Evolutionary conservation across 129 eudicot genomes (phyloP), one percentile per base, ranked within the genome.

Genomic region (Scalesia atractyloides): DNA sequence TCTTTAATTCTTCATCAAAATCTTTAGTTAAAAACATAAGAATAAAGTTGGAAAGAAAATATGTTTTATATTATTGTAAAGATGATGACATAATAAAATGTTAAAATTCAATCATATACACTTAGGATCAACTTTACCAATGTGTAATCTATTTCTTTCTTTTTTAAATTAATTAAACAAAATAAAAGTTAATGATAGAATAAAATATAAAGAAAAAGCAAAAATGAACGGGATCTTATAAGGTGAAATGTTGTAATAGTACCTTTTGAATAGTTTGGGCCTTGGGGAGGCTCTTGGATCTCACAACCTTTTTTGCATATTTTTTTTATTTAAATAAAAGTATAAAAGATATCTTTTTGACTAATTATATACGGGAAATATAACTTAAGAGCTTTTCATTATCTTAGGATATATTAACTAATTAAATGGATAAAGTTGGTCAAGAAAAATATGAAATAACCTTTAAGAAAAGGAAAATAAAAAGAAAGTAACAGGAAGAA

Each of bases 251-350:
- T 77, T 78, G 77, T 78, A 78, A 13, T 63, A 43, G 49, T 44
- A 54, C 82, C 64, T 78, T 77, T 52, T 63, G 68, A 63, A 78
- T 78, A 22, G 18, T 63, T 77, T 78, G 59, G 11, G 49, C 73
- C 71, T 72, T 73, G 73, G 71, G 73, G 71, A 33, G 72, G 77
- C 77, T 78, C 77, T 78, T 46, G 68, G 82, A 78, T 78, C 77
- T 64, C 60, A 71, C 66, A 64, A 13, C 64, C 73, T 54, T 51
- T 77, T 63, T 64, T 65, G 33, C 13, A 70, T 70, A 70, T 50
- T 56, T 60, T 77, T 77, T 43, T 50, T 50, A 41, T 20, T 50
- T 34, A 26, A 56, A 56, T 9, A 54, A 17, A 54, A 48, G 7
- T 17, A 61, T 3, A 19, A 5, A 10, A 39, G 10, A 19, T 57